Percentiles rank a stretch among this genome's conserved stretches.
phyloP scores from a whole-genome alignment of 2,329 filamentous ascomycete genomes.

The Colletotrichum costaricense region DNA sequence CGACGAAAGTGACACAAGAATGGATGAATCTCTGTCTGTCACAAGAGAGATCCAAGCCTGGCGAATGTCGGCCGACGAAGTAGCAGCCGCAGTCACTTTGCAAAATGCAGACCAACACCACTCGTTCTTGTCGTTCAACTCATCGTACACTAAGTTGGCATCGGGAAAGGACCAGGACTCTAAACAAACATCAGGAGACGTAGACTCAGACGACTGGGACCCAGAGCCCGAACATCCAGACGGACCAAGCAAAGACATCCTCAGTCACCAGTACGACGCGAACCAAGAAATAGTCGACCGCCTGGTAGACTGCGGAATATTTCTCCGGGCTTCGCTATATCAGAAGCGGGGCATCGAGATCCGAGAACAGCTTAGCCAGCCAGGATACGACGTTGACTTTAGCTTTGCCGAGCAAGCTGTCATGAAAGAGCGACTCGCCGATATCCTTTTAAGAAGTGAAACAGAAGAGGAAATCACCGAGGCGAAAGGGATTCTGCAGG shows the following conservation, averaged over 20 bases:
- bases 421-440: slow-evolving; percentile 43
- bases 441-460: slow-evolving; percentile 40
- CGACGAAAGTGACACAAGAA: slow-evolving; percentile 26
- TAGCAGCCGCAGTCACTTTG: slow-evolving; percentile 40
- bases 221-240: slow-evolving; percentile 40
- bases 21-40: slow-evolving; percentile 25
- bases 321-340: slow-evolving; percentile 39
- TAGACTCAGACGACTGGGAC: slow-evolving; percentile 37
- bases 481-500: slow-evolving; percentile 38
- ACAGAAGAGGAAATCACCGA: slow-evolving; percentile 36
- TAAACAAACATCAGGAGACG: background rate
- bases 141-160: slow-evolving; percentile 3
- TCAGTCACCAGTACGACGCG: slow-evolving; percentile 37
- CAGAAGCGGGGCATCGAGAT: slow-evolving; percentile 41
- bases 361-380: slow-evolving; percentile 37
- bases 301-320: slow-evolving; percentile 39
- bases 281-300: slow-evolving; percentile 41
- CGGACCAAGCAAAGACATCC: slow-evolving; percentile 37
- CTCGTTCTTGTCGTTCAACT: slow-evolving; percentile 8
- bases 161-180: background rate
- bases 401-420: slow-evolving; percentile 31
- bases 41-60: slow-evolving; percentile 41
- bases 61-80: slow-evolving; percentile 42
- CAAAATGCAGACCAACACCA: slow-evolving; percentile 19
- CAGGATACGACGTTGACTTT: slow-evolving; percentile 20